Evolutionary conservation across 2,329 filamentous ascomycete species (phyloP).

Genomic region (Gyromitra esculenta): DNA sequence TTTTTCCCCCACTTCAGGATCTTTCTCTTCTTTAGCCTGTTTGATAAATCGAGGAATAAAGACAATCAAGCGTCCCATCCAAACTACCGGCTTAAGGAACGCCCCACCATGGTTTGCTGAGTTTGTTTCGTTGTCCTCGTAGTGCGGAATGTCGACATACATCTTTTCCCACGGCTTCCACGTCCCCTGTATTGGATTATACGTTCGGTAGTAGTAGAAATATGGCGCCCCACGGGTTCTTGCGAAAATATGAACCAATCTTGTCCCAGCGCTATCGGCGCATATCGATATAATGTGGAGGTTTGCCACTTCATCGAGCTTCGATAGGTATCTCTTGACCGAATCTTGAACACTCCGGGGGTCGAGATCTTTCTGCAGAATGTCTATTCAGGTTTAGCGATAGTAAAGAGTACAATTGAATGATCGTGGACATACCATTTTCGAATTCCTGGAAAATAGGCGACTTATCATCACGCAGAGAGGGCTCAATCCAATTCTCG

Average conservation of each 20-base stretch:
- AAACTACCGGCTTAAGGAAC: conserved; percentile 53
- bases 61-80: conserved; percentile 50
- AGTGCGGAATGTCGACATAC: conserved; percentile 55
- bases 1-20: too few relatives aligned
- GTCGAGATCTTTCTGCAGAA: background rate
- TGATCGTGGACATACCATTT: background rate
- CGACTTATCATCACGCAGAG: conserved; percentile 59
- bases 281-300: conserved; percentile 18
- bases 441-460: conserved; percentile 52
- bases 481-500: conserved; percentile 59
- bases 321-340: background rate
- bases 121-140: conserved; percentile 12
- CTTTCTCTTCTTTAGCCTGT: too few relatives aligned
- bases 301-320: background rate
- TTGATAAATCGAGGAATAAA: conserved; percentile 54
- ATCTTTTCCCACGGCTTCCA: conserved; percentile 57
- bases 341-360: background rate
- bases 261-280: background rate
- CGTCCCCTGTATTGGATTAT: background rate
- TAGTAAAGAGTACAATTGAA: background rate
- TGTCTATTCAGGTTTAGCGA: background rate
- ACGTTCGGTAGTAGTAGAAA: conserved; percentile 52
- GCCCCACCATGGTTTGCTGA: conserved; percentile 32
- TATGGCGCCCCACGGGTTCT: conserved; percentile 50
- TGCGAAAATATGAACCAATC: conserved; percentile 54